Evolutionary conservation across 768 basidiomycete genomes (phyloP).

Genomic region (Auriscalpium orientale): DNA sequence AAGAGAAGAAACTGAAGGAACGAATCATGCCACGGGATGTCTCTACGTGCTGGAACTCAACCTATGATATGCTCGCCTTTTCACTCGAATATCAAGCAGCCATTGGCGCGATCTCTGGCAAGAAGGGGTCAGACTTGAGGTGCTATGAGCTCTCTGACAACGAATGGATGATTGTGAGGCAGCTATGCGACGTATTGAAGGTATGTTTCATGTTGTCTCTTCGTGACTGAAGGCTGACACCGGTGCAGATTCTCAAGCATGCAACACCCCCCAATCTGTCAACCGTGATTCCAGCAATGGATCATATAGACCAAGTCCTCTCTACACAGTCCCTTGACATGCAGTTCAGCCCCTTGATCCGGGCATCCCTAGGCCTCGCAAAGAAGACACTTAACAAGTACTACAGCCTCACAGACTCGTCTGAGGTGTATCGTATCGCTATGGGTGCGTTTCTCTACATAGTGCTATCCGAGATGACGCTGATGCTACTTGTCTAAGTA

Average conservation of each 20-base stretch:
- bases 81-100: not conserved
- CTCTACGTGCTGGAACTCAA: constrained; percentile 21
- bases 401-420: constrained; percentile 19
- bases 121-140: not conserved
- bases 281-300: constrained; percentile 23
- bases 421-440: constrained; percentile 20
- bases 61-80: constrained; percentile 3
- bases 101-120: not conserved
- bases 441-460: constrained; percentile 17
- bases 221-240: not conserved
- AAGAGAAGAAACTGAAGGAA: not conserved
- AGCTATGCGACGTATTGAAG: not conserved
- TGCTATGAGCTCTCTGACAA: constrained; percentile 3
- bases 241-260: constrained; percentile 1
- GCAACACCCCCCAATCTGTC: constrained; percentile 10
- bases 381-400: constrained; percentile 20
- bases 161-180: not conserved
- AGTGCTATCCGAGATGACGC: not conserved
- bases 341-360: constrained; percentile 1
- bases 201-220: constrained; percentile 7
- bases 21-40: constrained; percentile 20
- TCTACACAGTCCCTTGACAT: not conserved
- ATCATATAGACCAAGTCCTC: constrained; percentile 20
- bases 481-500: not conserved
- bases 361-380: constrained; percentile 9